A percentile compares a stretch with the other conserved stretches of the same genome.
These are phyloP conservation scores for Saccharomyces hybrid DNA, from an alignment of 1,139 yeast species.

Conservation along the genomic window DNA sequence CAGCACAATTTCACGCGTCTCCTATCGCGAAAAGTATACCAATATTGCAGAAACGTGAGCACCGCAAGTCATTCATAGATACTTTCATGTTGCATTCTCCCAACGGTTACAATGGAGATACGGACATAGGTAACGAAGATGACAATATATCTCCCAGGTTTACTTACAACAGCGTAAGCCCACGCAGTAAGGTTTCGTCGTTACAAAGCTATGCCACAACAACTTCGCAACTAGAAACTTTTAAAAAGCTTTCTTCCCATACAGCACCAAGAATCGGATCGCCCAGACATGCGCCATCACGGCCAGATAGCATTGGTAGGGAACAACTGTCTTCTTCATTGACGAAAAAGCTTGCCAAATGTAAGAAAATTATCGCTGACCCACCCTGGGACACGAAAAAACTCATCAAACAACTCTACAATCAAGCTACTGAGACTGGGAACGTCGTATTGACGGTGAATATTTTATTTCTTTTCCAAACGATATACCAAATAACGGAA, in stretches of 20 bases:
- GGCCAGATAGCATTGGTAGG: not conserved
- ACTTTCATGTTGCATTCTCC: conserved; percentile 14
- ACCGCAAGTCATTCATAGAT: conserved; percentile 24
- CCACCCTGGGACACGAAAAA: conserved; percentile 30
- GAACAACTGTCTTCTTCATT: not conserved
- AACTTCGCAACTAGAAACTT: conserved; percentile 8
- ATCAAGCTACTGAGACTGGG: conserved; percentile 29
- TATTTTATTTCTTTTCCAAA: conserved; percentile 25
- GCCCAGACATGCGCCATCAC: not conserved
- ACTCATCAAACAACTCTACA: conserved; percentile 24
- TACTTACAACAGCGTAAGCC: conserved; percentile 8
- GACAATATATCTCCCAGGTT: conserved; percentile 4
- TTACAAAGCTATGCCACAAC: conserved; percentile 10
- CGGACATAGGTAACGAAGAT: not conserved
- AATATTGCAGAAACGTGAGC: conserved; percentile 15
- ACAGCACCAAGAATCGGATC: not conserved
- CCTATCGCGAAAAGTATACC: conserved; percentile 10
- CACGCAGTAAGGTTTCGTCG: conserved; percentile 14
- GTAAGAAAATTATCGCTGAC: not conserved
- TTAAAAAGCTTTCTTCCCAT: conserved; percentile 7
- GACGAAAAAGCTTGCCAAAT: not conserved
- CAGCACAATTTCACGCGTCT: not conserved
- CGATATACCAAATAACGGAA: conserved; percentile 21
- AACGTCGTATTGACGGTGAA: conserved; percentile 26
- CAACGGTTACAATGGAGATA: conserved; percentile 6